A percentile compares a stretch with the other conserved stretches of the same genome.
phyloP scores from a whole-genome alignment of 345 rosid species.

The Salix brachista region DNA sequence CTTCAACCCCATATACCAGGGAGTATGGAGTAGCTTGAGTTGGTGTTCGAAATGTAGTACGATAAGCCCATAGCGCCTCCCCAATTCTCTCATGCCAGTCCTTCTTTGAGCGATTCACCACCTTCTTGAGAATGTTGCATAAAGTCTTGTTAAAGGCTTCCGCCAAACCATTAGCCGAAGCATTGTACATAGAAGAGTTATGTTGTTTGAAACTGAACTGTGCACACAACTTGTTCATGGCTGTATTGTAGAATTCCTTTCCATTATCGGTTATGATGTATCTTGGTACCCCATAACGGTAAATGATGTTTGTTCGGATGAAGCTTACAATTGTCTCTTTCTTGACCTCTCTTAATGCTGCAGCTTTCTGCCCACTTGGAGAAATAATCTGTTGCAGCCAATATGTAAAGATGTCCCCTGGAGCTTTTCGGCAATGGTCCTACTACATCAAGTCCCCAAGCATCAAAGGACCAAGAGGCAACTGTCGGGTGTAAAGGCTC shows the following conservation, averaged over 20 bases:
- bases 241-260: not conserved
- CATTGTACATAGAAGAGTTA: not conserved
- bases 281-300: not conserved
- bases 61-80: not conserved
- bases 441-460: no score
- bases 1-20: not conserved
- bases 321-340: no score
- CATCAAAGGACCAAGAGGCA: no score
- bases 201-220: not conserved
- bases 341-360: not conserved
- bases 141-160: no score
- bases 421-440: no score
- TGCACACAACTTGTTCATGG: not conserved
- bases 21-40: not conserved
- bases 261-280: not conserved
- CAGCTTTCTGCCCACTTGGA: no score
- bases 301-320: no score
- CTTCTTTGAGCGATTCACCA: no score
- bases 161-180: not conserved
- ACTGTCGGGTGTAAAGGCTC: no score
- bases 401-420: not conserved
- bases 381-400: no score
- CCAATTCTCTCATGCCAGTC: not conserved
- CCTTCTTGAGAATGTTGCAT: not conserved
- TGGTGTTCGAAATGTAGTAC: not conserved